Evolutionary conservation across 2,329 filamentous ascomycete genomes (phyloP), one percentile per base, ranked within the genome.

Genomic region (Pseudogymnoascus sp.): DNA sequence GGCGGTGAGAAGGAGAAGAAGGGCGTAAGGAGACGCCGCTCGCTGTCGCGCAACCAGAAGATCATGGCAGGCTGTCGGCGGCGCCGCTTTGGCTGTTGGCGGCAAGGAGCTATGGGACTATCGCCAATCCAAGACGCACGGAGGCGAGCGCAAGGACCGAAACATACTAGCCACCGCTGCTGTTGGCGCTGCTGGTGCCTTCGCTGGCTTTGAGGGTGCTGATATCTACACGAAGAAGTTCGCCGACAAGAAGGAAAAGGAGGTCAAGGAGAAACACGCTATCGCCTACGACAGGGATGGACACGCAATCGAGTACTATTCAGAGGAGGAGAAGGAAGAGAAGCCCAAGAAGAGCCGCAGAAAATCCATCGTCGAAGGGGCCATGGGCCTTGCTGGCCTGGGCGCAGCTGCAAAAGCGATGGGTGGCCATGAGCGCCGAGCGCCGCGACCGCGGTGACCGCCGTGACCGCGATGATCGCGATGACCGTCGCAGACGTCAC

Each of bases 21-120:
- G 65, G 73, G 74, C 62, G 76, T 77, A 66, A 65, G 68, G 61
- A 78, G 78, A 65, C 81, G 75, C 67, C 78, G 83, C 68, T 78
- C 81, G 64, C 75, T 87, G 64, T 81, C 80, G 65, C 83, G 86
- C 74, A 83, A 88, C 69, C 81, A 88, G 67, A 87, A 87, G 74
- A 85, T 88, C 66, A 79, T 87, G 55, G 85, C 85, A 21, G 86
- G 86, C 84, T n/a, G 80, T 88, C 35, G 82, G 83, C 37, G 86
- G 86, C 43, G 86, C 85, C 61, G 83, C 85, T 33, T 74, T 88
- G 21, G 83, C 84, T n/a, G 83, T 84, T 8, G 85, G 85, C 60
- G 83, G 83, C 60, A 88, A 88, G 74, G 86, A 88, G 71, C 73
- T 88, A 4, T 88, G 81, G 71, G 85, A 88, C 69, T 84, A 85